A percentile compares a stretch with the other conserved stretches of the same genome.
Conservation (phyloP, 768 basidiomycete genomes). For the Royoungia palumana region DNA sequence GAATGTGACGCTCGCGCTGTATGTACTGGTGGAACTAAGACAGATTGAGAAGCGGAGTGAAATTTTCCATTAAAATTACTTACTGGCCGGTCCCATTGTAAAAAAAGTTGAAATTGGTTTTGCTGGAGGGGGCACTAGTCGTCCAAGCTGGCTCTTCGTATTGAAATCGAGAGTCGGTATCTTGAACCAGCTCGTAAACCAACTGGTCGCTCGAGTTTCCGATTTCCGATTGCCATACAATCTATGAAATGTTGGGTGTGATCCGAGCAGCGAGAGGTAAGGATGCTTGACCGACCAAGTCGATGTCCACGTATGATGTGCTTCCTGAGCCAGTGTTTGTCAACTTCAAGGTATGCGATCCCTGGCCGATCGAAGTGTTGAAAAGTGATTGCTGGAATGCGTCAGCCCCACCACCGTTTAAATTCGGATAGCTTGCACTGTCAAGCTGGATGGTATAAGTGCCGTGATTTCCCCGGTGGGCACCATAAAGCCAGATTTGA, state of each 20-base stretch:
- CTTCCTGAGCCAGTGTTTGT: conserved; percentile 34
- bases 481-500: conserved; percentile 47
- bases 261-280: too few species aligned
- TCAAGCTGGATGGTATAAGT: conserved; percentile 44
- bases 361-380: conserved; percentile 32
- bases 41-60: too few species aligned
- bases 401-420: conserved; percentile 28
- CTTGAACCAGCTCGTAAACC: conserved; percentile 26
- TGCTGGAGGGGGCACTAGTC: conserved; percentile 24
- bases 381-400: conserved; percentile 44
- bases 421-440: conserved; percentile 21
- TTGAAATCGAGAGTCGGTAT: conserved; percentile 38
- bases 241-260: conserved; percentile 8
- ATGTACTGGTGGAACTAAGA: conserved; percentile 37
- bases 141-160: conserved; percentile 40
- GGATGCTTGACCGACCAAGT: conserved; percentile 33
- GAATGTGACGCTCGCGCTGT: conserved; percentile 34
- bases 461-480: conserved; percentile 47
- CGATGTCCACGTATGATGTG: conserved; percentile 40
- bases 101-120: conserved; percentile 36
- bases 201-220: conserved; percentile 15
- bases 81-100: conserved; percentile 44
- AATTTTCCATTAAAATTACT: conserved; percentile 1
- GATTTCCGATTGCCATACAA: conserved; percentile 31
- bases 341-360: conserved; percentile 34